These are phyloP conservation scores for Zostera marina DNA, from an alignment of 116 monocot genomes.

Conservation along the genomic window DNA sequence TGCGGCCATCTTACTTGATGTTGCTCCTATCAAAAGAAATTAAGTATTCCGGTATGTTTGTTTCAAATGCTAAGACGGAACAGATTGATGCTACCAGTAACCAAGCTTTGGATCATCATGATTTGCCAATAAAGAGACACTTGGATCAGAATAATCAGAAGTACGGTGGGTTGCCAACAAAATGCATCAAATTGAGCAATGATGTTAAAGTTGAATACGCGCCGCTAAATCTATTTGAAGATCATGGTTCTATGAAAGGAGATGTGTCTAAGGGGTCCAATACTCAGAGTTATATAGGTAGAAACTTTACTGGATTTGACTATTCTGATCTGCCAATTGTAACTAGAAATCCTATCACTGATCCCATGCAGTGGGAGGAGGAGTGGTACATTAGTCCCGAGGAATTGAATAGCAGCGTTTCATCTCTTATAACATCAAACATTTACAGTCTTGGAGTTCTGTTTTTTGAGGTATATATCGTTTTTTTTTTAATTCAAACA, in stretches of 20 bases:
- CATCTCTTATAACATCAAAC: slow-evolving; percentile 39
- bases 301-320: slow-evolving; percentile 5
- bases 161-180: slow-evolving; percentile 6
- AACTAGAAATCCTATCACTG: slow-evolving; percentile 10
- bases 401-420: slow-evolving; percentile 22
- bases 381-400: slow-evolving; percentile 87
- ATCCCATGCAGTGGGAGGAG: slow-evolving; percentile 46
- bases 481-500: slow-evolving; percentile 4
- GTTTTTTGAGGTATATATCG: slow-evolving; percentile 65
- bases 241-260: not conserved
- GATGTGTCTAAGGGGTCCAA: slow-evolving; percentile 9
- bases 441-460: slow-evolving; percentile 88
- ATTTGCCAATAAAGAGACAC: slow-evolving; percentile 35
- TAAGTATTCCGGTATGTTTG: slow-evolving; percentile 60
- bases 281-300: slow-evolving; percentile 5
- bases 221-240: slow-evolving; percentile 3
- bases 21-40: slow-evolving; percentile 36
- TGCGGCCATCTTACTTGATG: slow-evolving; percentile 56
- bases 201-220: slow-evolving; percentile 1
- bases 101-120: slow-evolving; percentile 18
- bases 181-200: slow-evolving; percentile 14
- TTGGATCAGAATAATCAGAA: slow-evolving; percentile 11
- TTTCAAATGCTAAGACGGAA: slow-evolving; percentile 9
- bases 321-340: slow-evolving; percentile 12
- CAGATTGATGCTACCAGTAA: slow-evolving; percentile 3